Conservation (phyloP, 257 asterid genomes). For the Eucommia ulmoides region DNA sequence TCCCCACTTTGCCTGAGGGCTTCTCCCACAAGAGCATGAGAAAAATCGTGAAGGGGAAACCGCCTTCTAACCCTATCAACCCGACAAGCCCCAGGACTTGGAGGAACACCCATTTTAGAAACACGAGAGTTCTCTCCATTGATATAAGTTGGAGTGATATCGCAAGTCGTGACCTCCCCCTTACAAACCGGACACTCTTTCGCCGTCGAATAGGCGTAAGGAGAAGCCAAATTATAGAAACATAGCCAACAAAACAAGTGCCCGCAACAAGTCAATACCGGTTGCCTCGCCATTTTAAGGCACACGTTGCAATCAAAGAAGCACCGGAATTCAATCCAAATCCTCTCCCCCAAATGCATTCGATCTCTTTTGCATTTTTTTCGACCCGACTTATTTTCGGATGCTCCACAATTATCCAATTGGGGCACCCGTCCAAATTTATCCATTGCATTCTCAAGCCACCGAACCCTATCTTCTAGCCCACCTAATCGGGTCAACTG, state of each 20-base stretch:
- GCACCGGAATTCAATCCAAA: too few species aligned
- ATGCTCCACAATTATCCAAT: too few species aligned
- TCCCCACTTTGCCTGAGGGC: not conserved
- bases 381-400: too few species aligned
- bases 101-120: slow-evolving; percentile 57
- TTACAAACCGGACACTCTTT: slow-evolving; percentile 73
- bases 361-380: too few species aligned
- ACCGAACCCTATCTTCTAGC: too few species aligned
- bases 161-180: slow-evolving; percentile 34
- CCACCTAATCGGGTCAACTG: too few species aligned
- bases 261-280: slow-evolving; percentile 61
- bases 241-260: slow-evolving; percentile 79
- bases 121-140: slow-evolving; percentile 24
- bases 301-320: slow-evolving; percentile 64
- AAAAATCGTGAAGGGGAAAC: not conserved
- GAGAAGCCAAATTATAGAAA: slow-evolving; percentile 48
- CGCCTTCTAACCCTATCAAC: slow-evolving; percentile 27
- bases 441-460: too few species aligned
- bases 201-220: slow-evolving; percentile 37
- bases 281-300: slow-evolving; percentile 57
- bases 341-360: too few species aligned
- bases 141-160: slow-evolving; percentile 39
- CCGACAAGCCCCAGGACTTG: slow-evolving; percentile 55
- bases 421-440: too few species aligned
- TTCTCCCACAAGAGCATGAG: not conserved